Conservation (phyloP, 305 asterid genomes). For the Fraxinus velutina region DNA sequence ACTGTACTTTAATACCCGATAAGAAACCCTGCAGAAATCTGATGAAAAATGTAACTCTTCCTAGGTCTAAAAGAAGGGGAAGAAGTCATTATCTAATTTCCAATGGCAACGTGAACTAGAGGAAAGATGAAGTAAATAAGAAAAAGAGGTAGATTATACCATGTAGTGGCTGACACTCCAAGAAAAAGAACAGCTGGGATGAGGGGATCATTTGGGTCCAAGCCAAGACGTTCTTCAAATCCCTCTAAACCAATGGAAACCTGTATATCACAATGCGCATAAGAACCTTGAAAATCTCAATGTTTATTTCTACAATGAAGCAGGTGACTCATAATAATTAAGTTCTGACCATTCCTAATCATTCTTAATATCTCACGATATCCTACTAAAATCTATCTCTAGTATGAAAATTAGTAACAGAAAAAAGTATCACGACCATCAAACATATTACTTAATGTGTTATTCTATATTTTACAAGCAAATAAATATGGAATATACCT, state of each 20-base stretch:
- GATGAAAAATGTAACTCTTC: constrained; percentile 74
- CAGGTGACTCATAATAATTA: neutral
- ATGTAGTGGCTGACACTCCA: constrained; percentile 64
- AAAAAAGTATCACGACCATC: neutral
- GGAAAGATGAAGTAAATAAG: constrained; percentile 1
- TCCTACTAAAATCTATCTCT: neutral
- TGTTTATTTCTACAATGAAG: neutral
- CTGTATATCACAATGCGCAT: constrained; percentile 33
- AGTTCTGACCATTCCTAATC: neutral
- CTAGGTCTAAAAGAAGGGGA: constrained; percentile 27
- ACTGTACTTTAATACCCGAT: constrained; percentile 65
- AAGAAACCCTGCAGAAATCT: constrained; percentile 96
- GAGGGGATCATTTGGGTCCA: constrained; percentile 79
- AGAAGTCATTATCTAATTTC: constrained; percentile 15
- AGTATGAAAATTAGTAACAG: neutral
- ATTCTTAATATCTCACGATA: neutral
- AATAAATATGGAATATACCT: constrained; percentile 36
- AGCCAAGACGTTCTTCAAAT: constrained; percentile 61
- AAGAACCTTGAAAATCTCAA: constrained; percentile 11
- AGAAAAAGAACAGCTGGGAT: constrained; percentile 57
- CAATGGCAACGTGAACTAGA: constrained; percentile 12
- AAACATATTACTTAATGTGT: neutral
- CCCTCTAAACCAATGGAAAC: constrained; percentile 54
- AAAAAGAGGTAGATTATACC: constrained; percentile 53
- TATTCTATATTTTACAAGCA: neutral